Conservation (phyloP, 1,139 yeast genomes). For the Taphrina pruni region DNA sequence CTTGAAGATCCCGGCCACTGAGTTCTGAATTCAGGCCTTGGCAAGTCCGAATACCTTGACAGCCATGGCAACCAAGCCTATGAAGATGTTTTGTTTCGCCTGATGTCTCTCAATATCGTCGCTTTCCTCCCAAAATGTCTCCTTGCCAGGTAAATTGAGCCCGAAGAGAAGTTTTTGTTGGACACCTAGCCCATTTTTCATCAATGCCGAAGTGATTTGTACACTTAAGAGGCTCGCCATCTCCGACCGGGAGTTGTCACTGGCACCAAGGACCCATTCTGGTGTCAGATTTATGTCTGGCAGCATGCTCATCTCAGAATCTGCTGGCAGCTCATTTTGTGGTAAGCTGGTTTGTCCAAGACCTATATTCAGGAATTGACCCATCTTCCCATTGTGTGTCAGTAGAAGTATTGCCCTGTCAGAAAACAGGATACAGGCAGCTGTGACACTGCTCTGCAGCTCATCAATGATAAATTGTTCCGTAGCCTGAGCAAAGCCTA, state of each 20-base stretch:
- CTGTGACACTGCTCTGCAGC: background rate
- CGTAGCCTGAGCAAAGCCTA: constrained; percentile 7
- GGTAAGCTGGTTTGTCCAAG: background rate
- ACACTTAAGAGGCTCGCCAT: constrained; percentile 15
- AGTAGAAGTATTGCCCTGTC: constrained; percentile 3
- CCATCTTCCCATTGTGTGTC: constrained; percentile 5
- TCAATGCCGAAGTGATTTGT: constrained; percentile 18
- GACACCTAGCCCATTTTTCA: background rate
- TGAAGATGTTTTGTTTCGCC: background rate
- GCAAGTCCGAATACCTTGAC: constrained; percentile 46
- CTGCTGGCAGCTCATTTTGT: background rate
- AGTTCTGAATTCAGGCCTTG: background rate
- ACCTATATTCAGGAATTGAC: constrained; percentile 5
- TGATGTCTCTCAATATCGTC: background rate
- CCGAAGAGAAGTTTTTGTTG: constrained; percentile 1
- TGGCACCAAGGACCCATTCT: constrained; percentile 6
- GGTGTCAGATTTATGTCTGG: constrained; percentile 12
- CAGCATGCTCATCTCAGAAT: constrained; percentile 6
- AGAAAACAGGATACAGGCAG: constrained; percentile 4
- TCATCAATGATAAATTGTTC: background rate
- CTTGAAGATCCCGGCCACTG: background rate
- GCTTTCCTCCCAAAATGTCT: background rate
- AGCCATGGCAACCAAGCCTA: constrained; percentile 1
- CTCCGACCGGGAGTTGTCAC: background rate
- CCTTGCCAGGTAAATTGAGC: background rate